These are phyloP conservation scores for Leptomonas pyrrhocoris DNA, from an alignment of 208 protist species.

Conservation along the genomic window DNA sequence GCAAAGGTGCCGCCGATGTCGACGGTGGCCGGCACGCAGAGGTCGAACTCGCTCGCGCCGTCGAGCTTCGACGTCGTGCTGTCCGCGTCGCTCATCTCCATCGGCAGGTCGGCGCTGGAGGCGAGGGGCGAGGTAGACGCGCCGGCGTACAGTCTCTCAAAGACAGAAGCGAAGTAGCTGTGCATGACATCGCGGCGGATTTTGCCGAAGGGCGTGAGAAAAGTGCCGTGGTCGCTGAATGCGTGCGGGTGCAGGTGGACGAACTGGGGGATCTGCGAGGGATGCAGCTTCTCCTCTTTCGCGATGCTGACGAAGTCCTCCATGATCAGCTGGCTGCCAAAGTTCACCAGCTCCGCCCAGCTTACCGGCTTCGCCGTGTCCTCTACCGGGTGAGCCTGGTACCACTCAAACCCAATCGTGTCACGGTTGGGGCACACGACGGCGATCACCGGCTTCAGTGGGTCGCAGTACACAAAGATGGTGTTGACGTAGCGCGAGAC, in stretches of 20 bases:
- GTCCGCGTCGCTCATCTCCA: conserved; percentile 42
- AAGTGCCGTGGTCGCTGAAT: conserved; percentile 79
- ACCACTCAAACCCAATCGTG: conserved; percentile 87
- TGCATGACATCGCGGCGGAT: conserved; percentile 60
- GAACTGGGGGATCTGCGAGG: conserved; percentile 59
- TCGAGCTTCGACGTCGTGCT: conserved; percentile 24
- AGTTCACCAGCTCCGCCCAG: conserved; percentile 77
- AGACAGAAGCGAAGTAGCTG: conserved; percentile 75
- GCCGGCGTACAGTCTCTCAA: conserved; percentile 62
- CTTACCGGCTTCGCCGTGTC: conserved; percentile 31
- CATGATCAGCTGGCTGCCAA: conserved; percentile 59
- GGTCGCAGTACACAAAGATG: conserved; percentile 84
- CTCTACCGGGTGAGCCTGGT: conserved; percentile 28
- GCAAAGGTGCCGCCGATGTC: conserved; percentile 93
- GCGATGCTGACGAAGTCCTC: conserved; percentile 64
- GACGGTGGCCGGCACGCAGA: conserved; percentile 75
- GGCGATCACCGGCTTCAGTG: conserved; percentile 74
- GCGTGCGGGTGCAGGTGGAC: conserved; percentile 90
- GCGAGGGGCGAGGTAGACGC: conserved; percentile 21
- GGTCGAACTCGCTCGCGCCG: conserved; percentile 7
- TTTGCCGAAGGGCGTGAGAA: conserved; percentile 77
- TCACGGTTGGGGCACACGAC: conserved; percentile 86
- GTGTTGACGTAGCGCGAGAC: conserved; percentile 86
- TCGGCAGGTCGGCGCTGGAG: conserved; percentile 14
- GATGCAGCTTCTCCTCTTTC: conserved; percentile 57